Evolutionary conservation across 2,329 filamentous ascomycete genomes (phyloP).

Genomic region (Fusarium albidum): DNA sequence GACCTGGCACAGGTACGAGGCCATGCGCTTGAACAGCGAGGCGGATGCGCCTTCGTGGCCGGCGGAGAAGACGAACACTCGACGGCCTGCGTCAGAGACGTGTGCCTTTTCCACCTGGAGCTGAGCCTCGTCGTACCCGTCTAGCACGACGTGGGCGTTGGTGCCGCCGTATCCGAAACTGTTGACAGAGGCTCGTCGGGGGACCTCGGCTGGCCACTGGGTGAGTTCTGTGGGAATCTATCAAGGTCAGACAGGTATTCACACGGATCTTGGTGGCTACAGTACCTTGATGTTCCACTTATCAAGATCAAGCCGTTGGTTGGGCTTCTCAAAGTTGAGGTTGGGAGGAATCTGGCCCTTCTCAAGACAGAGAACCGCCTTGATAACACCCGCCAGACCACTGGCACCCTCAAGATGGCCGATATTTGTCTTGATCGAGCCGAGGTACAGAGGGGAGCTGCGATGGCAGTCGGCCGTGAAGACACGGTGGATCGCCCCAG

Average conservation of each 20-base stretch:
- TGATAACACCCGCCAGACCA: conserved; percentile 39
- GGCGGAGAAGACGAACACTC: background rate
- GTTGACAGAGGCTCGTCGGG: conserved; percentile 9
- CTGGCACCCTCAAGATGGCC: conserved; percentile 36
- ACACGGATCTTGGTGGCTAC: background rate
- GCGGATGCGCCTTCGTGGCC: background rate
- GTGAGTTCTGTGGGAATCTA: conserved; percentile 6
- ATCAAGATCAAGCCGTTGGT: background rate
- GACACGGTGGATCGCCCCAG: no score
- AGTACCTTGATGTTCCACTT: background rate
- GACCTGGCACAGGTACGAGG: background rate
- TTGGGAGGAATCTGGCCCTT: background rate
- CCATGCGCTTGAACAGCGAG: background rate
- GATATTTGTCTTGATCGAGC: background rate
- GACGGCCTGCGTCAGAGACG: background rate
- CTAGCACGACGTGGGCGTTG: conserved; percentile 10
- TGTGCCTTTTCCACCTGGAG: background rate
- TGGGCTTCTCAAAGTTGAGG: background rate
- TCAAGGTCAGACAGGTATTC: background rate
- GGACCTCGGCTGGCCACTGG: background rate
- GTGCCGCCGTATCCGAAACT: conserved; percentile 14
- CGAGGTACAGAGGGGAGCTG: no score
- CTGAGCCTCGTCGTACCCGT: conserved; percentile 1
- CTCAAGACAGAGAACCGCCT: conserved; percentile 28
- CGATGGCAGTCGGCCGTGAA: no score